Base-by-base conservation (phyloP, 148 eudicot genomes). In the Heliamphora exappendiculata region DNA sequence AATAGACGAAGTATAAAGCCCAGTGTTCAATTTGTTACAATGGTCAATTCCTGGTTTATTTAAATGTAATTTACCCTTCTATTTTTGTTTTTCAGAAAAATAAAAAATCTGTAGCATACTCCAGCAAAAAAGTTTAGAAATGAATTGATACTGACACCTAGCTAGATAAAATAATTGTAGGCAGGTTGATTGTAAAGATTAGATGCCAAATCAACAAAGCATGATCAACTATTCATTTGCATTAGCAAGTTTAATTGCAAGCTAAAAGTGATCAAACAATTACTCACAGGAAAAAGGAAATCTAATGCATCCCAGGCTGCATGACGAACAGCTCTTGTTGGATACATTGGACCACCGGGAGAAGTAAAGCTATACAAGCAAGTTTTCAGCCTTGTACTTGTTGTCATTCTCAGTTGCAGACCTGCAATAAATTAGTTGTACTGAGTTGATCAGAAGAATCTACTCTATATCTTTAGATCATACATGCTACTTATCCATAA, bases 331-430 rank as follows among this genome's bases (percentile, higher is more conserved):
- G 88, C 85, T 86, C 98, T 88, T 34, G 98, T 94, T 69, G 73
- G 73, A 49, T 70, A 70, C 73, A 89, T 94, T 24, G 98, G 98
- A 69, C 96, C 98, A 75, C 98, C 98, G 3, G 98, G 98, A 74
- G 97, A 88, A 73, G 98, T 92, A 86, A 94, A 92, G 82, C 98
- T 94, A 84, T 92, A 94, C 79, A 94, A 82, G 85, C 97, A 90
- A 53, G 96, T 87, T 84, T 92, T 94, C 67, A 94, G 79, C 78
- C 97, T 85, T n/a, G 98, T 94, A 75, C 96, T 94, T 6, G 97
- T 89, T 12, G 94, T 49, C 98, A 92, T 89, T 82, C 98, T 85
- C 64, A 94, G 84, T 80, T 92, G 97, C 84, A 94, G 75, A 58
- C 98, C 98, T 93, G 79, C 24, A 69, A 39, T 24, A 71, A 12